phyloP scores from a whole-genome alignment of 805 yeast species.

The Zygotorulaspora danielsina region DNA sequence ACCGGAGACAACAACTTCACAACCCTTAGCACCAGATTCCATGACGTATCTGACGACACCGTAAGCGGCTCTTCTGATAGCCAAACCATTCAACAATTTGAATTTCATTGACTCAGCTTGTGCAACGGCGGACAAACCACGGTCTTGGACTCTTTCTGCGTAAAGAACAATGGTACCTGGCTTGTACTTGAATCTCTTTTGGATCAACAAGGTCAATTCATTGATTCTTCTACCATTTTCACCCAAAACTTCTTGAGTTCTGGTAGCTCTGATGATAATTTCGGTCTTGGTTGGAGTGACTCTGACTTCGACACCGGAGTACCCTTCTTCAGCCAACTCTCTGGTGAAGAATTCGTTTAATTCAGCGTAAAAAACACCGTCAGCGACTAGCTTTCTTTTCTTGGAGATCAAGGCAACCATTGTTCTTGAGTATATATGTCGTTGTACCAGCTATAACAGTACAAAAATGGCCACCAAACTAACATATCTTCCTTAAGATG shows the following conservation, averaged over 20 bases:
- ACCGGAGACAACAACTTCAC: slow-evolving; percentile 99
- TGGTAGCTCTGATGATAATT: slow-evolving; percentile 97
- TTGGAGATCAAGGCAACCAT: slow-evolving; percentile 69
- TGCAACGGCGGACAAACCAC: slow-evolving; percentile 99
- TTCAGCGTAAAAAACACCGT: slow-evolving; percentile 99
- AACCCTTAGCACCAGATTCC: slow-evolving; percentile 99
- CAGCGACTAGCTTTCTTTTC: slow-evolving; percentile 99
- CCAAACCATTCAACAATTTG: slow-evolving; percentile 97
- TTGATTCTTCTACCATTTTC: slow-evolving; percentile 99
- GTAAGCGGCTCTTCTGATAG: slow-evolving; percentile 99
- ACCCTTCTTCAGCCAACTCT: slow-evolving; percentile 99
- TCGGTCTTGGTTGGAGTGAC: slow-evolving; percentile 97
- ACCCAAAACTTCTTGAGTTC: slow-evolving; percentile 98
- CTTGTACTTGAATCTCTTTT: slow-evolving; percentile 96
- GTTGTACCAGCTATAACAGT: too few species aligned
- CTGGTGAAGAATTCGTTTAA: slow-evolving; percentile 99
- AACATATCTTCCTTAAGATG: too few species aligned
- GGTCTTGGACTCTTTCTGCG: slow-evolving; percentile 99
- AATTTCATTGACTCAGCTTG: slow-evolving; percentile 99
- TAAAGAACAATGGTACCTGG: slow-evolving; percentile 90
- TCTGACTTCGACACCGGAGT: slow-evolving; percentile 99
- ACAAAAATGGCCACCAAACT: not conserved
- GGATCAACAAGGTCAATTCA: slow-evolving; percentile 94
- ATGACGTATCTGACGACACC: slow-evolving; percentile 99
- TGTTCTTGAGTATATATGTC: not conserved